Base-by-base conservation (phyloP, 495 filamentous ascomycete genomes). In the Haplographium delicatum region DNA sequence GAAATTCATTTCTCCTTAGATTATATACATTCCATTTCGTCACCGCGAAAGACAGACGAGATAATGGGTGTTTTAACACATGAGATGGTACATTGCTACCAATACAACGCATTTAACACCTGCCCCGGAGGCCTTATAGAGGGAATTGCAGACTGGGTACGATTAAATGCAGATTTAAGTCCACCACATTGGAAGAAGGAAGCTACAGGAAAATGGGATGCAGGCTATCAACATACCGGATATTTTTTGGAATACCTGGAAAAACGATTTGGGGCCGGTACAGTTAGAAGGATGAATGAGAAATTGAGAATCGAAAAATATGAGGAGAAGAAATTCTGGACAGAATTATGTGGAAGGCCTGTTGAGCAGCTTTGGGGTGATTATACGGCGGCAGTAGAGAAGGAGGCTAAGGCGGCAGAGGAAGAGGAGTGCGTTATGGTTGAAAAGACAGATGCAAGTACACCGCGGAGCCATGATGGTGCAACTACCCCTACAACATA, bases 31-130 rank as follows among this genome's bases (percentile, higher is more conserved):
- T 62, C 67, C 47, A 64, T 70, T 48, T 66, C 72, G 2, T 1
- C 60, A 0, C 44, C 66, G 1, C 71, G 71, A 10, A 65, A 64
- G 11, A 39, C 65, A n/a, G 58, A 76, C 26, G 93, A 98, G 68
- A 81, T 97, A 49, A 67, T 74, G 9, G 93, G 93, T 31, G 89
- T 98, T 2, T 59, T 98, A 7, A 80, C 82, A 0, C 93, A 98
- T 65, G 93, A 98, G 68, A 84, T 96, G 54, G 93, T 97, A 9
- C 93, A 98, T 64, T 96, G 91, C 70, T 95, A 86, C 69, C 93
- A 98, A 64, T 88, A 86, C 67, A 81, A 86, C 45, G 85, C 74
- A 1, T 70, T 67, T 2, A 78, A 76, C 0, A 73, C 70, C 3
- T 77, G 75, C 13, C 91, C 91, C 0, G 82, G 83, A 11, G 93